A percentile compares a stretch with the other conserved stretches of the same genome.
These are phyloP conservation scores for Tricholoma bakamatsutake DNA, from an alignment of 768 basidiomycete genomes.

Conservation along the genomic window DNA sequence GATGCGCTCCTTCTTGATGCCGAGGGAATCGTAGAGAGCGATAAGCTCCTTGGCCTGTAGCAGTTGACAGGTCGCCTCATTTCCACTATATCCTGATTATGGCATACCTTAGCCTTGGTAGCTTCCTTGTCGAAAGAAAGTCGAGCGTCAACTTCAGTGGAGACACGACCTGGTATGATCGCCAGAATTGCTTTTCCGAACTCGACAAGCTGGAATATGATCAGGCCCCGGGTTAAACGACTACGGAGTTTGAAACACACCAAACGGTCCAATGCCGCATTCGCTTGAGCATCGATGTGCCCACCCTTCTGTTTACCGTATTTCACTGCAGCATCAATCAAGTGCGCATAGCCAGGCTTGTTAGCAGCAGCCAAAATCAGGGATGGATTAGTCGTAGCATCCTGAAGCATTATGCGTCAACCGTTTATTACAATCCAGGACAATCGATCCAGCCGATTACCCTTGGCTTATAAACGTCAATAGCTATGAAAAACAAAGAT, in stretches of 20 bases:
- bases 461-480: constrained; percentile 96
- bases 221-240: neutral
- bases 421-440: neutral
- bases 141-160: constrained; percentile 97
- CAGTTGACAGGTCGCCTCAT: neutral
- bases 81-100: neutral
- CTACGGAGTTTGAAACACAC: constrained; percentile 38
- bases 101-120: constrained; percentile 76
- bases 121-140: constrained; percentile 94
- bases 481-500: constrained; percentile 44
- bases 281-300: constrained; percentile 65
- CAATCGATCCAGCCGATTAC: constrained; percentile 25
- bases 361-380: constrained; percentile 90
- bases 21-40: constrained; percentile 88
- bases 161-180: constrained; percentile 97
- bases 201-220: constrained; percentile 76
- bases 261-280: constrained; percentile 83
- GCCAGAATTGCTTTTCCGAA: constrained; percentile 94
- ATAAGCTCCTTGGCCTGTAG: constrained; percentile 78
- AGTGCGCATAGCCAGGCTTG: constrained; percentile 77
- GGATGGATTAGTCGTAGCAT: constrained; percentile 98
- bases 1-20: constrained; percentile 89
- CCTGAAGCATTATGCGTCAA: constrained; percentile 38
- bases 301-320: constrained; percentile 81
- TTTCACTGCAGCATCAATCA: constrained; percentile 71